Conservation (phyloP, 106 monocot genomes). For the Dendrobium officinale region DNA sequence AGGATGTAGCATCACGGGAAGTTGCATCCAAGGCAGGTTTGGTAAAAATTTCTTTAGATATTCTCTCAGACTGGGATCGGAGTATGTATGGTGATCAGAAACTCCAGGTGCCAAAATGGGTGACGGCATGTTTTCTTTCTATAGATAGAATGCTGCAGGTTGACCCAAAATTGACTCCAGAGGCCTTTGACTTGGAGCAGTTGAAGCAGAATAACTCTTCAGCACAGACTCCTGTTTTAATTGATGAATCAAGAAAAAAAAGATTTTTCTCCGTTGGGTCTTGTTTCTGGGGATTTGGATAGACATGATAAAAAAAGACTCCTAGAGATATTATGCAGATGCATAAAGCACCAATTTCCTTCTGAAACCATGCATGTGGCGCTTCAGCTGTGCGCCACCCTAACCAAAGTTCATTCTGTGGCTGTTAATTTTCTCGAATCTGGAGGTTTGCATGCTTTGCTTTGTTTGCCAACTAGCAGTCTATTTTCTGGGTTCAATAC, state of each 20-base stretch:
- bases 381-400: conserved; percentile 87
- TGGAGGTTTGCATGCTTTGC: conserved; percentile 77
- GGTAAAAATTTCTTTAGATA: conserved; percentile 57
- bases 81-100: conserved; percentile 32
- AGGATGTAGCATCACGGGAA: conserved; percentile 70
- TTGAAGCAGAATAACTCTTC: conserved; percentile 39
- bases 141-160: conserved; percentile 83
- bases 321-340: conserved; percentile 80
- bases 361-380: conserved; percentile 95
- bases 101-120: conserved; percentile 78
- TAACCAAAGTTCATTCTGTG: conserved; percentile 80
- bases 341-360: conserved; percentile 68
- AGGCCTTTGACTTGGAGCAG: conserved; percentile 43
- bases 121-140: conserved; percentile 89
- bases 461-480: conserved; percentile 69
- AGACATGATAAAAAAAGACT: conserved; percentile 65
- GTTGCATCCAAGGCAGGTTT: conserved; percentile 63
- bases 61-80: conserved; percentile 69
- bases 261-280: conserved; percentile 26
- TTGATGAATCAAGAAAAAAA: conserved; percentile 38
- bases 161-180: conserved; percentile 56
- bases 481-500: conserved; percentile 93
- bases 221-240: conserved; percentile 40
- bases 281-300: conserved; percentile 33
- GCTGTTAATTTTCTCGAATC: conserved; percentile 79